These are phyloP conservation scores for Apiospora saccharicola DNA, from an alignment of 2,329 filamentous ascomycete genomes.

Conservation along the genomic window DNA sequence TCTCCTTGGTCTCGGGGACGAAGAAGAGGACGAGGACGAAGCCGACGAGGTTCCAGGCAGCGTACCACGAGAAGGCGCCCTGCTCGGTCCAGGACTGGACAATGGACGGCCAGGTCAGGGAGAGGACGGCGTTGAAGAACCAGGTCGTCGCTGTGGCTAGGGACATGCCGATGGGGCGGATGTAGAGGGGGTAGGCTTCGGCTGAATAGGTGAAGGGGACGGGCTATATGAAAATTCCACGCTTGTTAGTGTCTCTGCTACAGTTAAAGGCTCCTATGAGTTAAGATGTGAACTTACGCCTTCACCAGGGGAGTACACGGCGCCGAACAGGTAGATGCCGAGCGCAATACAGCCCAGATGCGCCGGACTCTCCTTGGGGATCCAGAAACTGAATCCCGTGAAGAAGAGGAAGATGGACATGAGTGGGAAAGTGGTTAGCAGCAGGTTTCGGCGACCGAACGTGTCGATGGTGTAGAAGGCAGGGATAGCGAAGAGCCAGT, in stretches of 20 bases:
- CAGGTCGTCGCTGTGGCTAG: slow-evolving; percentile 61
- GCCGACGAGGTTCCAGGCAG: slow-evolving; percentile 55
- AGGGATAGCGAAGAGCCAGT: slow-evolving; percentile 70
- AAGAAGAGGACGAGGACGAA: slow-evolving; percentile 52
- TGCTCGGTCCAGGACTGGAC: slow-evolving; percentile 52
- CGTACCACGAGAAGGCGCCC: slow-evolving; percentile 59
- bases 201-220: slow-evolving; percentile 74
- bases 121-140: slow-evolving; percentile 50
- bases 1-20: slow-evolving; percentile 53
- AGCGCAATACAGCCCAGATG: slow-evolving; percentile 54
- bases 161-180: slow-evolving; percentile 68
- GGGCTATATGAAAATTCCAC: slow-evolving; percentile 37
- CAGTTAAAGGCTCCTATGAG: no score
- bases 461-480: slow-evolving; percentile 73
- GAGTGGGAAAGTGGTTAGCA: slow-evolving; percentile 69
- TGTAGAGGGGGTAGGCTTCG: slow-evolving; percentile 70
- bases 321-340: slow-evolving; percentile 58
- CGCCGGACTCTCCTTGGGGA: slow-evolving; percentile 45
- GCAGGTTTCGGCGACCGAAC: slow-evolving; percentile 69
- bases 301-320: slow-evolving; percentile 66
- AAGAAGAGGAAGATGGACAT: slow-evolving; percentile 63
- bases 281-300: slow-evolving; percentile 50
- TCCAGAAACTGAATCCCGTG: slow-evolving; percentile 56
- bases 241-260: not conserved
- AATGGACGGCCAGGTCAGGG: slow-evolving; percentile 56